phyloP scores from a whole-genome alignment of 169 alveolate species.

The Plasmodium billcollinsi region DNA sequence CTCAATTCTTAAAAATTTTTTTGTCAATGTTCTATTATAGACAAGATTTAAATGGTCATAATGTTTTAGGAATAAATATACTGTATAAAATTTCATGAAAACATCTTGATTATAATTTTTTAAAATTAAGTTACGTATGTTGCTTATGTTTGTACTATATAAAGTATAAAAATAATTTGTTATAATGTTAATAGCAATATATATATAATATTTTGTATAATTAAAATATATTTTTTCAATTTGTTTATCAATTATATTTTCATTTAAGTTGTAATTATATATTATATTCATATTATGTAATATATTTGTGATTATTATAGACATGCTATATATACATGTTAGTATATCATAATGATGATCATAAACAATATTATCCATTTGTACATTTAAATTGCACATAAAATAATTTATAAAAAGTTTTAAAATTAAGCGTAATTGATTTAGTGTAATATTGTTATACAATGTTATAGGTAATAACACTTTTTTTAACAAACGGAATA shows the following conservation, averaged over 20 bases:
- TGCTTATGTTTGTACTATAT: constrained; percentile 19
- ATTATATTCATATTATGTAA: constrained; percentile 15
- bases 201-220: constrained; percentile 1
- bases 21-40: constrained; percentile 20
- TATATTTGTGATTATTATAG: constrained; percentile 44
- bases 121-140: constrained; percentile 35
- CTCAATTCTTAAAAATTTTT: constrained; percentile 19
- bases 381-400: neutral
- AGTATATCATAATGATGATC: constrained; percentile 47
- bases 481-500: constrained; percentile 48
- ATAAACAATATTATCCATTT: neutral
- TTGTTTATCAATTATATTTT: neutral
- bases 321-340: constrained; percentile 56
- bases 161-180: constrained; percentile 40
- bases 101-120: constrained; percentile 18
- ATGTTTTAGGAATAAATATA: constrained; percentile 51
- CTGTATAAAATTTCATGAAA: constrained; percentile 66
- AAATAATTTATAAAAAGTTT: constrained; percentile 37
- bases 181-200: constrained; percentile 19
- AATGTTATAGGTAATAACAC: constrained; percentile 58
- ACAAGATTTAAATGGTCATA: constrained; percentile 5
- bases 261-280: neutral
- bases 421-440: constrained; percentile 64
- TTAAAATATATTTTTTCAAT: neutral
- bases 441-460: constrained; percentile 38